A percentile compares a stretch with the other conserved stretches of the same genome.
These are phyloP conservation scores for Sporobolus alterniflorus DNA, from an alignment of 202 grass and related monocot species.

Conservation along the genomic window DNA sequence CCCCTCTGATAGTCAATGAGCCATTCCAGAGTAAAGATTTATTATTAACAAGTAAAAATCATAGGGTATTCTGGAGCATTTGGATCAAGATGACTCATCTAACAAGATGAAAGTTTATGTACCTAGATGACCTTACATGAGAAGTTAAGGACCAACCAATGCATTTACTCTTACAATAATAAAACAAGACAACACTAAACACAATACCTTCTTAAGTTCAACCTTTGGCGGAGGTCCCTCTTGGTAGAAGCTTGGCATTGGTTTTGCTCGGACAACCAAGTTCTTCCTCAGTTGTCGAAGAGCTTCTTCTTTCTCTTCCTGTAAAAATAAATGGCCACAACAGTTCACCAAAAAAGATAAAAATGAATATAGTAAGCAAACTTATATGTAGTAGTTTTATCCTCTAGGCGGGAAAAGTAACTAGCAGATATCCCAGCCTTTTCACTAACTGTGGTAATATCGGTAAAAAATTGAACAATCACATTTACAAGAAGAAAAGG, in stretches of 20 bases:
- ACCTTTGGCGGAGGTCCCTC: conserved; percentile 70
- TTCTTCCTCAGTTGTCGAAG: conserved; percentile 78
- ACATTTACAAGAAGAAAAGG: conserved; percentile 1
- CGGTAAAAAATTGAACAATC: neutral
- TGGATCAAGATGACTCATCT: neutral
- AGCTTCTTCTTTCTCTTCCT: conserved; percentile 94
- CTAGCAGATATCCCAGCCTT: conserved; percentile 1
- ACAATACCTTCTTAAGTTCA: conserved; percentile 77
- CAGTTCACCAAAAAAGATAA: neutral
- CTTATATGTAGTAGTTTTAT: conserved; percentile 8
- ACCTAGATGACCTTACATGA: neutral
- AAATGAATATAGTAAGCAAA: conserved; percentile 25
- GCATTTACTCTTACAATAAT: neutral
- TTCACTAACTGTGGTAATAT: neutral
- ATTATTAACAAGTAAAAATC: neutral
- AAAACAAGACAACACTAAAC: neutral
- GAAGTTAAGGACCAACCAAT: neutral
- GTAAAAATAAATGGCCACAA: conserved; percentile 14
- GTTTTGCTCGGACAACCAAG: conserved; percentile 70
- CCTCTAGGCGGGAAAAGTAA: conserved; percentile 5
- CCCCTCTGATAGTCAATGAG: neutral
- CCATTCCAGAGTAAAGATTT: neutral
- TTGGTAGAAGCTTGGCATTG: conserved; percentile 79
- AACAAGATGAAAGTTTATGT: neutral
- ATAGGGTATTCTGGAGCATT: neutral